Conservation (phyloP, 2,329 filamentous ascomycete species). For the Penicillium capsulatum region DNA sequence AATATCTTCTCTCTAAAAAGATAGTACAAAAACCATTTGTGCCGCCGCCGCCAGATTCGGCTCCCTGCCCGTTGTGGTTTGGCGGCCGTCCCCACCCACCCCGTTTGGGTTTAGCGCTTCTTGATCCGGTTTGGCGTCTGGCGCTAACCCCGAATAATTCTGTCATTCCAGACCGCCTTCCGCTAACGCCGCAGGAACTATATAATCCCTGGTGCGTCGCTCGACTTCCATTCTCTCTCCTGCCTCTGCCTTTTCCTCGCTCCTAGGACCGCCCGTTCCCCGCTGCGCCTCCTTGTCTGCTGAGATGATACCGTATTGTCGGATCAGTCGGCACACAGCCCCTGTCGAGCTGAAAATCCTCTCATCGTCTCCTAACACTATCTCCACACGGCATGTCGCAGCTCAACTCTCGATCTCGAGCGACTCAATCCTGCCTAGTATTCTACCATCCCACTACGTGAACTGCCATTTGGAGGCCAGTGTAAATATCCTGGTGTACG, state of each 20-base stretch:
- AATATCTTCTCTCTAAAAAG: too few relatives aligned
- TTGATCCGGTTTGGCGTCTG: background rate
- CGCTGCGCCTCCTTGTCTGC: background rate
- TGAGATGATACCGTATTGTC: slow-evolving; percentile 2
- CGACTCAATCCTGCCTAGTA: background rate
- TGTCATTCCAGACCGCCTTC: background rate
- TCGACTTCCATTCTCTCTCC: background rate
- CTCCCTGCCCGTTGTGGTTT: slow-evolving; percentile 1
- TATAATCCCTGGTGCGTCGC: slow-evolving; percentile 2
- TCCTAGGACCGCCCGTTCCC: background rate
- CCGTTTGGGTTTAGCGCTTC: background rate
- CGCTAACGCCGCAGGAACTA: background rate
- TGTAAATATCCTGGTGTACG: background rate
- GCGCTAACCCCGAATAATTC: background rate
- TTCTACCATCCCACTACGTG: background rate
- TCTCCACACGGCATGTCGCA: background rate
- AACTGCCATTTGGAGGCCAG: background rate
- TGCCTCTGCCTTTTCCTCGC: background rate
- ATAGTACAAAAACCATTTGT: slow-evolving; percentile 4
- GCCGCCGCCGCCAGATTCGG: slow-evolving; percentile 1
- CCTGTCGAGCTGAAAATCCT: background rate
- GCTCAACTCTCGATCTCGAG: background rate
- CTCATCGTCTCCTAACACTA: background rate
- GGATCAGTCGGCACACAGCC: background rate
- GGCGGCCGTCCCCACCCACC: background rate